phyloP scores from a whole-genome alignment of 768 basidiomycete genomes.

The Auriscalpium orientale region DNA sequence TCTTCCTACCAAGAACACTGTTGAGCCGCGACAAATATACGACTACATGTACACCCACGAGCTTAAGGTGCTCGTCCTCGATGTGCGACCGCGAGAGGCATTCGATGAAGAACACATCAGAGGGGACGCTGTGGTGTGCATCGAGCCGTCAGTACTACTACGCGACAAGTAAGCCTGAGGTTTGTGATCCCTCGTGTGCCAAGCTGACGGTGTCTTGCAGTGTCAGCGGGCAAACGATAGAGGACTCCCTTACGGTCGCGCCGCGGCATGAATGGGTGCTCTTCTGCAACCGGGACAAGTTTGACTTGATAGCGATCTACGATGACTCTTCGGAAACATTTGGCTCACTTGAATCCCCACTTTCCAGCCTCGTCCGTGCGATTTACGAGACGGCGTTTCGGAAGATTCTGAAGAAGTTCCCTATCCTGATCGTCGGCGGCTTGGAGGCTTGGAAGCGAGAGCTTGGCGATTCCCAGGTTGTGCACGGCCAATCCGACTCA shows the following conservation, averaged over 20 bases:
- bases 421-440: conserved; percentile 81
- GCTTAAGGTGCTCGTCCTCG: conserved; percentile 66
- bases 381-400: conserved; percentile 71
- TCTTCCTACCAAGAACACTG: conserved; percentile 20
- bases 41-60: conserved; percentile 45
- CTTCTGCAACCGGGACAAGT: conserved; percentile 83
- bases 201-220: conserved; percentile 30
- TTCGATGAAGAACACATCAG: conserved; percentile 72
- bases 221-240: conserved; percentile 57
- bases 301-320: conserved; percentile 83
- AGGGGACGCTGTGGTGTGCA: conserved; percentile 63
- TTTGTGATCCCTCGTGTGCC: neutral
- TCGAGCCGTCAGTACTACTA: conserved; percentile 73
- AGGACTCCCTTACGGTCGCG: conserved; percentile 63
- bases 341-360: conserved; percentile 39
- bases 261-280: conserved; percentile 63
- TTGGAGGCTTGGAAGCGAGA: conserved; percentile 71
- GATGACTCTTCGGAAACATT: conserved; percentile 57
- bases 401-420: conserved; percentile 64
- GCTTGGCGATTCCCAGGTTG: conserved; percentile 37
- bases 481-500: conserved; percentile 7
- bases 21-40: conserved; percentile 21
- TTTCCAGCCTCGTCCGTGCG: conserved; percentile 54
- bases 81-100: conserved; percentile 72
- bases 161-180: conserved; percentile 52